These are phyloP conservation scores for Hordeum marinum DNA, from an alignment of 176 grass and related monocot species.

Conservation along the genomic window DNA sequence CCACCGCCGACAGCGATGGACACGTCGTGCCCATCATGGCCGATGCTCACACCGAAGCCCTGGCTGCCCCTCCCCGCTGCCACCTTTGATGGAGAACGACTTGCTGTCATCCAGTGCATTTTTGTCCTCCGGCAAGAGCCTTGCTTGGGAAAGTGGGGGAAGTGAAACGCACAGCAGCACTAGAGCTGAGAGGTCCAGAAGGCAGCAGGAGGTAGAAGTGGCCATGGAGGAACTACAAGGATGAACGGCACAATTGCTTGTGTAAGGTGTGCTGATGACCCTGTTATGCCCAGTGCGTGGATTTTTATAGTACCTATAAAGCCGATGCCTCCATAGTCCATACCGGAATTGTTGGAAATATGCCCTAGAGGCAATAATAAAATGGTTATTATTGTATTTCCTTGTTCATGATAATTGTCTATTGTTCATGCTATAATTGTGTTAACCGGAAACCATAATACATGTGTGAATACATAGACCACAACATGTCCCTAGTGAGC, in stretches of 20 bases:
- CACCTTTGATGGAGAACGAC: slow-evolving; percentile 23
- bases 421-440: too few relatives aligned
- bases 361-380: too few relatives aligned
- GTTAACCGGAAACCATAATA: too few relatives aligned
- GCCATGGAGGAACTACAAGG: slow-evolving; percentile 16
- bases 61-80: background rate
- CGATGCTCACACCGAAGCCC: slow-evolving; percentile 42
- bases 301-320: slow-evolving; percentile 10
- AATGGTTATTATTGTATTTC: too few relatives aligned
- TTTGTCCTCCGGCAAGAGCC: background rate
- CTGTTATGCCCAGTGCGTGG: background rate
- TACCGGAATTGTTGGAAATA: too few relatives aligned
- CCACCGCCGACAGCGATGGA: slow-evolving; percentile 33
- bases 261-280: background rate
- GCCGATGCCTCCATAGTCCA: background rate
- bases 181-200: background rate
- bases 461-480: too few relatives aligned
- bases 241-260: background rate
- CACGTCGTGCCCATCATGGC: slow-evolving; percentile 26
- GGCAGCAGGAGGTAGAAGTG: background rate
- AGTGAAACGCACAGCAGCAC: background rate
- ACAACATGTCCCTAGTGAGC: too few relatives aligned
- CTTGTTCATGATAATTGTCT: too few relatives aligned
- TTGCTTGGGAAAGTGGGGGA: slow-evolving; percentile 14
- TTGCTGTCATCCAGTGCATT: slow-evolving; percentile 17